Base-by-base conservation (phyloP, 495 filamentous ascomycete genomes). In the Hypoxylon cercidicola region DNA sequence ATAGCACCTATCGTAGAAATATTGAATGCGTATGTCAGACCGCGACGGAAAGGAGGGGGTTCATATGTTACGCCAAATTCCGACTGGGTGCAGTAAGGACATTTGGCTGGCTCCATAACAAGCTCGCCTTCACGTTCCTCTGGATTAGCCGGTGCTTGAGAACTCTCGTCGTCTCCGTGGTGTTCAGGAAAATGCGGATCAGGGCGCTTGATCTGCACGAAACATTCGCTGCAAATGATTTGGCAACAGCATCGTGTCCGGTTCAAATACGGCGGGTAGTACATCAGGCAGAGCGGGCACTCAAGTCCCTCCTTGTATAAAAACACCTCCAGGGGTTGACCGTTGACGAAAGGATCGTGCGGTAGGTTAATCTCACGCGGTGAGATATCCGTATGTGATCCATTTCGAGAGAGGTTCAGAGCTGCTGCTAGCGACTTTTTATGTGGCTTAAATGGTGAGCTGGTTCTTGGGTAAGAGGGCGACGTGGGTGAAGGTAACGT, bases 171-270 rank as follows among this genome's bases (percentile, higher is more conserved):
- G 5, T 84, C 84, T 55, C 60, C 70, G 64, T 90, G 87, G 51
- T 96, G 92, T 74, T 99, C 95, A 10, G 95, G 95, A 40, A 92
- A 89, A 77, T 99, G 95, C 12, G 95, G 95, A 69, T 99, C 95
- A 8, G 94, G 92, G 20, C 95, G 87, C 79, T 97, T 99, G 73
- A 99, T 99, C 73, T 99, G 95, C 8, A 99, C 96, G 69, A 99
- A 99, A 74, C 95, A 99, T 78, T 99, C 95, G 45, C 95, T 98
- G 79, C 95, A 99, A 56, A 99, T 98, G 5, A 92, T 84, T 72
- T 99, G 95, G 69, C 97, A 94, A 74, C 95, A 99, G 72, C 95
- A 99, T 64, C 95, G 82, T 2, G 95, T 98, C 46, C 89, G 90
- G 74, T 99, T 98, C n/a, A 98, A 80, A 72, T 96, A 96, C 1